Evolutionary conservation across 2,329 filamentous ascomycete species (phyloP).

Genomic region (Scedosporium dehoogii): DNA sequence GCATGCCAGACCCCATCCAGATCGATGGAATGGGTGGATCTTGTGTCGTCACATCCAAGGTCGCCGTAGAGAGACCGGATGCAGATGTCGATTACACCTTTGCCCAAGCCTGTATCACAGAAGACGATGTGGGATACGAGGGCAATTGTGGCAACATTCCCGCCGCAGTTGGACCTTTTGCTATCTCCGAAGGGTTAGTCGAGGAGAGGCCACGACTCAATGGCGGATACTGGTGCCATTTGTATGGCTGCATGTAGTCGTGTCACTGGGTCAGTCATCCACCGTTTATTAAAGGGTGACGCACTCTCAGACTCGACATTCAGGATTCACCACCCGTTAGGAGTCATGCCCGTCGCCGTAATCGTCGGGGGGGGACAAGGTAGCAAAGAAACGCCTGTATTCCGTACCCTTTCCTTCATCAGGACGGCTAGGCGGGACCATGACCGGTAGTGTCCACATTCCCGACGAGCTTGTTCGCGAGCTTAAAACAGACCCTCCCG

Average conservation of each 20-base stretch:
- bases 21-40: constrained; percentile 46
- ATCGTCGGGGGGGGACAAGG: background rate
- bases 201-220: too few relatives aligned
- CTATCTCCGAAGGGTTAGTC: constrained; percentile 39
- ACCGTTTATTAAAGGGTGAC: background rate
- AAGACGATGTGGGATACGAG: constrained; percentile 42
- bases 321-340: background rate
- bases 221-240: too few relatives aligned
- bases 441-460: background rate
- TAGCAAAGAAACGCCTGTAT: background rate
- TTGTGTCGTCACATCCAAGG: constrained; percentile 38
- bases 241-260: too few relatives aligned
- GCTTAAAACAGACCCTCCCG: background rate
- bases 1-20: constrained; percentile 45
- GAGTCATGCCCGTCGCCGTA: background rate
- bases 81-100: constrained; percentile 53
- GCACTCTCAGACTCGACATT: background rate
- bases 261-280: too few relatives aligned
- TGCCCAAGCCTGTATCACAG: constrained; percentile 44
- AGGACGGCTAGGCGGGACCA: background rate
- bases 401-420: background rate
- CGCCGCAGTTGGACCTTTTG: constrained; percentile 47
- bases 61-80: constrained; percentile 36
- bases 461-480: background rate
- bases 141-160: constrained; percentile 56